A percentile compares a stretch with the other conserved stretches of the same genome.
Conservation (phyloP, 257 asterid genomes). For the Osmanthus fragrans region DNA sequence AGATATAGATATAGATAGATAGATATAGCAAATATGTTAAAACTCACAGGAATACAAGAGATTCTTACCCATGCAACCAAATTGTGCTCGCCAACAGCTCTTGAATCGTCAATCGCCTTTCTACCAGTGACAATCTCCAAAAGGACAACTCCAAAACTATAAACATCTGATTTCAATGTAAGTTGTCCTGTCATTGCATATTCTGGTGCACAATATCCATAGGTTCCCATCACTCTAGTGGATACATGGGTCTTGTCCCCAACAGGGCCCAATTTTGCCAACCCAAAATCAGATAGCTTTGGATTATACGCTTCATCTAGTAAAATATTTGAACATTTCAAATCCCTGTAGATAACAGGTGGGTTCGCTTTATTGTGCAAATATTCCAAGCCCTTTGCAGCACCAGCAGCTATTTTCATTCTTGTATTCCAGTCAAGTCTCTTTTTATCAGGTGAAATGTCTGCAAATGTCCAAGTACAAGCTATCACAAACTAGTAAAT, state of each 20-base stretch:
- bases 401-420: constrained; percentile 25
- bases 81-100: constrained; percentile 18
- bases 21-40: no score
- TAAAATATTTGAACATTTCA: constrained; percentile 17
- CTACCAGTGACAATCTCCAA: constrained; percentile 19
- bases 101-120: constrained; percentile 21
- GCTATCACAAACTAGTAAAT: neutral
- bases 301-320: constrained; percentile 9
- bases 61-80: constrained; percentile 24
- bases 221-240: constrained; percentile 23
- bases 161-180: constrained; percentile 23
- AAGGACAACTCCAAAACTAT: constrained; percentile 23
- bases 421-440: constrained; percentile 25
- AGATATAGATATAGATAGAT: no score
- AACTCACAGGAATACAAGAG: neutral
- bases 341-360: constrained; percentile 22
- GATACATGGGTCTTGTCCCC: constrained; percentile 24
- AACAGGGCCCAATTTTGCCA: constrained; percentile 25
- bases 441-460: constrained; percentile 17
- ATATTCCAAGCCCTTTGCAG: constrained; percentile 26
- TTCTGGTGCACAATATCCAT: constrained; percentile 9
- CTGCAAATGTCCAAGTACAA: neutral
- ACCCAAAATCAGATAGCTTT: constrained; percentile 16
- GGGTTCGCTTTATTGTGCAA: constrained; percentile 23
- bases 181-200: constrained; percentile 27